These are phyloP conservation scores for Phytomonas sp. DNA, from an alignment of 208 protist genomes.

Conservation along the genomic window DNA sequence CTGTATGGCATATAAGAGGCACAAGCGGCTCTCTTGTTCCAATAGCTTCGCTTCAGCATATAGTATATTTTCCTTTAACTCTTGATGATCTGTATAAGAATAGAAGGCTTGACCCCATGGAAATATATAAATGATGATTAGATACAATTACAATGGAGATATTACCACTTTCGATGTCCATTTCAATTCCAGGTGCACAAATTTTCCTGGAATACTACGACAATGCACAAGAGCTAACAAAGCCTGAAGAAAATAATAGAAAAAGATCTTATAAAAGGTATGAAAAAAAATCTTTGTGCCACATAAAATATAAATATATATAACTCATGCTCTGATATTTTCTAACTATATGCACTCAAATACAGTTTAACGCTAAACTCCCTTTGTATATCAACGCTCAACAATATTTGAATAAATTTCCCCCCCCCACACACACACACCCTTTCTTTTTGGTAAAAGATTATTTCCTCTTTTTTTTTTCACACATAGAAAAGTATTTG, in stretches of 20 bases:
- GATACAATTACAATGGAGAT: neutral
- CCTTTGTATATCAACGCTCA: neutral
- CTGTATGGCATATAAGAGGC: conserved; percentile 55
- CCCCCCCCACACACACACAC: too few relatives aligned
- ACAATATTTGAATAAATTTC: conserved; percentile 1
- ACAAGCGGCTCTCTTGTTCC: neutral
- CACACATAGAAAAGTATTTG: conserved; percentile 1
- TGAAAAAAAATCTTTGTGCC: conserved; percentile 8
- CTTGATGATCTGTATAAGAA: neutral
- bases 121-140: neutral
- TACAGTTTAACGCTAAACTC: neutral
- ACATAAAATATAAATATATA: conserved; percentile 9
- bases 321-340: conserved; percentile 1
- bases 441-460: neutral
- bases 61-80: neutral
- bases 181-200: neutral
- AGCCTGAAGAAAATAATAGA: conserved; percentile 2
- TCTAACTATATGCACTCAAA: neutral
- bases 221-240: neutral
- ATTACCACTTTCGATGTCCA: neutral
- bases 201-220: conserved; percentile 5
- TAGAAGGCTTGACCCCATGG: neutral
- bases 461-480: neutral
- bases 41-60: conserved; percentile 4
- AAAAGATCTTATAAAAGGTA: conserved; percentile 11